phyloP scores from a whole-genome alignment of 2,329 filamentous ascomycete genomes.

The Boeremia exigua region DNA sequence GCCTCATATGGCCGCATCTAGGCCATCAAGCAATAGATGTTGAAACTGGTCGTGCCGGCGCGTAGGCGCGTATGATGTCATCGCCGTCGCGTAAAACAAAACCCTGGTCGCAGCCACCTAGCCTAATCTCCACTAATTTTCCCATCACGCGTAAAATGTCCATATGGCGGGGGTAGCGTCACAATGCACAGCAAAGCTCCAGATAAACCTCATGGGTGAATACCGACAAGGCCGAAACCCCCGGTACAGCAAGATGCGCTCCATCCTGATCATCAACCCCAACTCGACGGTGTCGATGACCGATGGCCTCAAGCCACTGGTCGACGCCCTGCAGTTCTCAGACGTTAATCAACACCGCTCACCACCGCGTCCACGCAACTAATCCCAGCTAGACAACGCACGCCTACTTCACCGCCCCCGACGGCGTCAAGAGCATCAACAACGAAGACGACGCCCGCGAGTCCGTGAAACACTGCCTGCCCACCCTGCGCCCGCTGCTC shows the following conservation, averaged over 20 bases:
- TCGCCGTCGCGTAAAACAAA: constrained; percentile 1
- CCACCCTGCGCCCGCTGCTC: constrained; percentile 57
- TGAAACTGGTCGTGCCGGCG: neutral
- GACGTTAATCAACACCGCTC: constrained; percentile 48
- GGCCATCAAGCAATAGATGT: neutral
- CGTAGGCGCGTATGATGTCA: constrained; percentile 17
- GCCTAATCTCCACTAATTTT: constrained; percentile 11
- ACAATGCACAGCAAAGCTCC: neutral
- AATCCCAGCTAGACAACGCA: constrained; percentile 55
- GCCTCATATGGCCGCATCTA: too few relatives aligned
- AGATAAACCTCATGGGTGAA: constrained; percentile 31
- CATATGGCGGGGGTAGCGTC: constrained; percentile 24
- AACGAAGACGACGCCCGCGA: constrained; percentile 69
- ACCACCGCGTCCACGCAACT: constrained; percentile 49
- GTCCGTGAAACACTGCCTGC: constrained; percentile 68
- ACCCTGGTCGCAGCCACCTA: constrained; percentile 12
- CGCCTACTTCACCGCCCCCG: constrained; percentile 70
- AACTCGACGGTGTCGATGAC: constrained; percentile 80
- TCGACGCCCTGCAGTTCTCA: constrained; percentile 53
- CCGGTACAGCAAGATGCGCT: constrained; percentile 45
- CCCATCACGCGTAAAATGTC: constrained; percentile 16
- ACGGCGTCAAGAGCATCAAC: constrained; percentile 78
- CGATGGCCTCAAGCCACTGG: constrained; percentile 62
- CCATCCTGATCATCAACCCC: constrained; percentile 77
- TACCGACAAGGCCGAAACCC: constrained; percentile 25